These are phyloP conservation scores for Vigna angularis DNA, from an alignment of 306 rosid genomes.

Conservation along the genomic window DNA sequence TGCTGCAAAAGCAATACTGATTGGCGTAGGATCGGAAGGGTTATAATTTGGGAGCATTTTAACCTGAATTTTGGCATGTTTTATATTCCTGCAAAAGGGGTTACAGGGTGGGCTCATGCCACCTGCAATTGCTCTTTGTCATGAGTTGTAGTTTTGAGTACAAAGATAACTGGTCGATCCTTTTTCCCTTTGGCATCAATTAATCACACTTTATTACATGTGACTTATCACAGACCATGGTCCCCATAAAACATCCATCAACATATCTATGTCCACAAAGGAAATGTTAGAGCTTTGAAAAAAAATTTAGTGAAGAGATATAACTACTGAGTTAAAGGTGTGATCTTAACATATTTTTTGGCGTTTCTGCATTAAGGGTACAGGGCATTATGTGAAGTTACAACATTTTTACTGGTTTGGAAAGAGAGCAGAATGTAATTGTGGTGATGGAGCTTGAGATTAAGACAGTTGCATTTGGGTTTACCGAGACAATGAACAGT, in stretches of 20 bases:
- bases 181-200: constrained; percentile 50
- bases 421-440: neutral
- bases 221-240: constrained; percentile 49
- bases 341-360: neutral
- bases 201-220: constrained; percentile 54
- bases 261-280: constrained; percentile 31
- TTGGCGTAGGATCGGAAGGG: constrained; percentile 41
- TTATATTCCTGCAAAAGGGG: constrained; percentile 47
- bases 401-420: constrained; percentile 7
- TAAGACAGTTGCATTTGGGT: constrained; percentile 30
- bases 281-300: constrained; percentile 36
- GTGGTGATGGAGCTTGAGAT: neutral
- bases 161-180: constrained; percentile 41
- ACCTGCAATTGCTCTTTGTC: constrained; percentile 57
- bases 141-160: constrained; percentile 49
- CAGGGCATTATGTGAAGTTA: neutral
- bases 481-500: constrained; percentile 35
- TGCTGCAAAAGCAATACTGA: constrained; percentile 43
- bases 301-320: neutral
- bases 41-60: constrained; percentile 40
- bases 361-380: neutral
- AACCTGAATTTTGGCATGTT: constrained; percentile 55
- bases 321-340: neutral
- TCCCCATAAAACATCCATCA: constrained; percentile 43
- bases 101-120: constrained; percentile 53